A percentile compares a stretch with the other conserved stretches of the same genome.
phyloP scores from a whole-genome alignment of 1,139 yeast genomes.

The Sugiyamaella pinicola region DNA sequence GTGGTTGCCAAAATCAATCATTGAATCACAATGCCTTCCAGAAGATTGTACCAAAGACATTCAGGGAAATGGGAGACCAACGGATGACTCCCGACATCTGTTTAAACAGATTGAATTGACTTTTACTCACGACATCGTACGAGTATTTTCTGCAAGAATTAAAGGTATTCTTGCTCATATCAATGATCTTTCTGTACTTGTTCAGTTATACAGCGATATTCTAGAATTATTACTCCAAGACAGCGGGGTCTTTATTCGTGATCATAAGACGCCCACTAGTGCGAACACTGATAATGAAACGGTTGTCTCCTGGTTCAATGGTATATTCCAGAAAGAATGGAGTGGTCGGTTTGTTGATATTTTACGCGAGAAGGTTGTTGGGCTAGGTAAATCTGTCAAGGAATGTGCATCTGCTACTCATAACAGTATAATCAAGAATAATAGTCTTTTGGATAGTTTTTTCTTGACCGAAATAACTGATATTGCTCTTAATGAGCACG shows the following conservation, averaged over 20 bases:
- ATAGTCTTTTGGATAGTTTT: not conserved
- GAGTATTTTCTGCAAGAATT: constrained; percentile 22
- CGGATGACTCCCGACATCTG: constrained; percentile 20
- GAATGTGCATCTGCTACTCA: constrained; percentile 1
- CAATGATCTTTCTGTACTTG: constrained; percentile 26
- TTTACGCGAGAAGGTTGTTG: constrained; percentile 8
- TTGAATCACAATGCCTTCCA: constrained; percentile 54
- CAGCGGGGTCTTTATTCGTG: constrained; percentile 1
- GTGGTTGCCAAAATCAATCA: constrained; percentile 84
- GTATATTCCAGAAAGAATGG: constrained; percentile 30
- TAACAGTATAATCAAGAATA: not conserved
- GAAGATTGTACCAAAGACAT: constrained; percentile 21
- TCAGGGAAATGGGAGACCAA: constrained; percentile 21
- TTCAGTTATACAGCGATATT: constrained; percentile 28
- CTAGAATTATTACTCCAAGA: constrained; percentile 22
- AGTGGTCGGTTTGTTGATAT: constrained; percentile 25
- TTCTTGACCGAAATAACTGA: not conserved
- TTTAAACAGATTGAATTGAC: constrained; percentile 17
- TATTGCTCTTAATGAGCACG: constrained; percentile 19
- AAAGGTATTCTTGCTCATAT: constrained; percentile 23
- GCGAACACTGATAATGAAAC: not conserved
- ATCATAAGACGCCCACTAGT: not conserved
- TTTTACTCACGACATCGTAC: constrained; percentile 25
- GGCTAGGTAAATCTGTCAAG: not conserved
- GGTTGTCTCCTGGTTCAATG: constrained; percentile 25